phyloP scores from a whole-genome alignment of 495 filamentous ascomycete genomes.

The Neohortaea acidophila region DNA sequence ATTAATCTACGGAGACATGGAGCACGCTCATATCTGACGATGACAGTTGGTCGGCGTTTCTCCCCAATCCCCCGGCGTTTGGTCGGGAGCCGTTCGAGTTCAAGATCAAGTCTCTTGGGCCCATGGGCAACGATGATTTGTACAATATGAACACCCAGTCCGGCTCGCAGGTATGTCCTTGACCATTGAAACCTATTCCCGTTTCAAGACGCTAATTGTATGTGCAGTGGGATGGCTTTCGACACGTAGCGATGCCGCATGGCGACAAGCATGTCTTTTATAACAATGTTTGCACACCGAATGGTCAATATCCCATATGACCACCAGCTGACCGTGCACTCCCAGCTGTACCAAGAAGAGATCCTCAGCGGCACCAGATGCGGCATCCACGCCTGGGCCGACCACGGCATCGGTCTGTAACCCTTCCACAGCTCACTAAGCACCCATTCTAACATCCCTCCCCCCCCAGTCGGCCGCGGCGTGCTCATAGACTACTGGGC shows the following conservation, averaged over 20 bases:
- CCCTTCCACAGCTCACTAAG: too few relatives aligned
- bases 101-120: slow-evolving; percentile 38
- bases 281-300: slow-evolving; percentile 39
- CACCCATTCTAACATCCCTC: too few relatives aligned
- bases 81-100: slow-evolving; percentile 41
- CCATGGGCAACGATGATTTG: slow-evolving; percentile 48
- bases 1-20: too few relatives aligned
- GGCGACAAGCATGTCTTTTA: slow-evolving; percentile 38
- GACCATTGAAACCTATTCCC: too few relatives aligned
- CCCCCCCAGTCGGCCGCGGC: too few relatives aligned
- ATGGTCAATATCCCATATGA: too few relatives aligned
- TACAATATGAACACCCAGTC: slow-evolving; percentile 63
- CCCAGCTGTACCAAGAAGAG: too few relatives aligned
- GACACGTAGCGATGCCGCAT: slow-evolving; percentile 30
- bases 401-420: slow-evolving; percentile 40
- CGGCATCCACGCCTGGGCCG: slow-evolving; percentile 34
- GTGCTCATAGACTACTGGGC: slow-evolving; percentile 41
- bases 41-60: too few relatives aligned
- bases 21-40: slow-evolving; percentile 33
- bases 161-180: too few relatives aligned
- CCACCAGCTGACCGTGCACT: too few relatives aligned
- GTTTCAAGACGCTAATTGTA: too few relatives aligned
- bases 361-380: slow-evolving; percentile 33
- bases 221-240: slow-evolving; percentile 68
- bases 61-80: slow-evolving; percentile 38